Evolutionary conservation across 306 rosid genomes (phyloP), one percentile per base, ranked within the genome.

Genomic region (Chamaecrista fasciculata): DNA sequence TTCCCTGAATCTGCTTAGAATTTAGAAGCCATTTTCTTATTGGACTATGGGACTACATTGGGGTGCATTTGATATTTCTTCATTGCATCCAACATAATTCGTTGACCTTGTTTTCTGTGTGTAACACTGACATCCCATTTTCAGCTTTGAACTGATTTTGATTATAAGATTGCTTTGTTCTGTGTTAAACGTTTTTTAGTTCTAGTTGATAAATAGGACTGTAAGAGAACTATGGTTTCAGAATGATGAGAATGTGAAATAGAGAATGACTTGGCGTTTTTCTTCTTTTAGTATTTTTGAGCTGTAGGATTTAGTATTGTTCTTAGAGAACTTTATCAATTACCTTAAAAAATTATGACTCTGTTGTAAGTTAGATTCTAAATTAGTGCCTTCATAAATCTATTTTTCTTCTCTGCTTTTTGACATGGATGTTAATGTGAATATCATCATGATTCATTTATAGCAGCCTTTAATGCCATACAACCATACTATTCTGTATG

Each of bases 171-270:
- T 23, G 10, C 37, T 11, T 53, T 43, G 53, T 31, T 20, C 11
- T 21, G 49, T 40, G 24, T 44, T 53, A 4, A 26, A n/a, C 7
- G 21, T 43, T 70, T 55, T 23, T 70, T n/a, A 55, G 23, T 19
- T 56, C 11, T 16, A 42, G 70, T 12, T 11, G 26, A 28, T 34
- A 49, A 48, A 66, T 58, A 15, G 23, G 39, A 34, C n/a, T n/a
- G n/a, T n/a, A n/a, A n/a, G n/a, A n/a, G n/a, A n/a, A n/a, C n/a
- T n/a, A n/a, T n/a, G n/a, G n/a, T n/a, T 23, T 21, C 4, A 5
- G 11, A 58, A 75, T 39, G 43, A 72, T 66, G 29, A 34, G 44
- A 40, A 33, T 57, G 40, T 46, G 34, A 55, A 74, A 8, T 56
- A 10, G 31, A 55, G 16, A 6, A 52, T 48, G 24, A 55, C 21